Percentiles rank a stretch among this genome's conserved stretches.
Evolutionary conservation across 1,284 basidiomycete genomes (phyloP).

Genomic region (Irpex sp.): DNA sequence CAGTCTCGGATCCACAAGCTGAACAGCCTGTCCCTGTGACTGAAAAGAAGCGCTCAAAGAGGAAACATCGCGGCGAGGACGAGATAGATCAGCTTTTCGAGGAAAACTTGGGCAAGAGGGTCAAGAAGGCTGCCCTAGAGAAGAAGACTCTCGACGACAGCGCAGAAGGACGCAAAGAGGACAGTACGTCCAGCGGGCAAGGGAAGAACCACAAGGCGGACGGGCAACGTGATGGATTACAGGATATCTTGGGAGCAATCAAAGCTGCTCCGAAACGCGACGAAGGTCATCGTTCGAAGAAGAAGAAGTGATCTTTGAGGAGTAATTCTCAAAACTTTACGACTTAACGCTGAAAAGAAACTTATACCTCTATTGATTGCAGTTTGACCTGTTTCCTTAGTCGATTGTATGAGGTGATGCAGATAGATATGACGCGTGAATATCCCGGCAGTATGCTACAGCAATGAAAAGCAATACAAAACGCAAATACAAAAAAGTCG

Average conservation of each 20-base stretch:
- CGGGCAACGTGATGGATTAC: slow-evolving; percentile 28
- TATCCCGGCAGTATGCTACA: not conserved
- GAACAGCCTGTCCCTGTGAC: not conserved
- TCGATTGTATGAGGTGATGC: not conserved
- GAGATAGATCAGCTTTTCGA: slow-evolving; percentile 75
- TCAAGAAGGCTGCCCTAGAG: slow-evolving; percentile 46
- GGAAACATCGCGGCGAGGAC: slow-evolving; percentile 38
- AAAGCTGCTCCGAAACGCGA: slow-evolving; percentile 38
- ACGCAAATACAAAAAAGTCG: not conserved
- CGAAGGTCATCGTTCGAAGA: slow-evolving; percentile 22
- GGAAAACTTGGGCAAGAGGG: slow-evolving; percentile 49
- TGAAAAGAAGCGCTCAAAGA: slow-evolving; percentile 20
- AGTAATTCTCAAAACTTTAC: not conserved
- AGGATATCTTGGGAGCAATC: slow-evolving; percentile 42
- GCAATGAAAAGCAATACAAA: not conserved
- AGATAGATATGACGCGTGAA: not conserved
- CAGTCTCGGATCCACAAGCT: not conserved
- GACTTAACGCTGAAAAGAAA: not conserved
- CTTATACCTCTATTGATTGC: not conserved
- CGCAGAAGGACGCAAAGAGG: not conserved
- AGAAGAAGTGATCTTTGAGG: slow-evolving; percentile 13
- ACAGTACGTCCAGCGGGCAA: slow-evolving; percentile 16
- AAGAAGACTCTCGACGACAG: slow-evolving; percentile 4
- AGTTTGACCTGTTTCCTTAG: not conserved
- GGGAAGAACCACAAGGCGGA: slow-evolving; percentile 16